Base-by-base conservation (phyloP, 225 moss, liverwort and hornwort genomes). In the Antitrichia curtipendula region DNA sequence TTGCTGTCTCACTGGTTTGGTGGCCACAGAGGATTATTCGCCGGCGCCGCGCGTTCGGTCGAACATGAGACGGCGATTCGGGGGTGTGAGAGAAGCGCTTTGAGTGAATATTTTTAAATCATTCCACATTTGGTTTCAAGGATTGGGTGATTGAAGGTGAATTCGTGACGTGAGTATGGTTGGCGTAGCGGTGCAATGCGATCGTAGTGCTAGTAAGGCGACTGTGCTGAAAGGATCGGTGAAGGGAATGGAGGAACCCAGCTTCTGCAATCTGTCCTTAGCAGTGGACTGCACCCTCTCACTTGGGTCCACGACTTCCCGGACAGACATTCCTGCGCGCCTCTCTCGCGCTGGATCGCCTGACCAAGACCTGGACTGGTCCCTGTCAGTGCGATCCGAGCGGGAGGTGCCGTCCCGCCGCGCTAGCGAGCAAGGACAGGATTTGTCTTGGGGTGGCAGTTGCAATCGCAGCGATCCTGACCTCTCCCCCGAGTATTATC, bases 211-310 rank as follows among this genome's bases (percentile, higher is more conserved):
- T 20, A 77, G 65, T 7, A 92, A 85, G 57, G 58, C 50, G 86
- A 43, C 63, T 56, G 53, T 15, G 31, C 9, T 84, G 82, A 91
- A 88, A 21, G 90, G 84, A 72, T 73, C 78, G 43, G 83, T 7
- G 41, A 84, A 74, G 38, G 87, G 66, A 31, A 92, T 92, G 92
- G 94, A 91, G 83, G 92, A 94, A 71, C 90, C 94, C 9, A 91
- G 92, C 71, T 94, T 87, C 85, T 93, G 94, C 59, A 88, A 89
- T 31, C 84, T 90, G 49, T 94, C 94, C 16, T 87, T 92, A 28
- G 94, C 94, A 22, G 94, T 94, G 63, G 94, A 94, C 78, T 92
- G 92, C 86, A 94, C 92, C 10, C 89, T 94, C 15, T 94, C 94
- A 3, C 84, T 94, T 6, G 94, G 94, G 69, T 92, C 92, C 60